These are phyloP conservation scores for Ilex aquifolium DNA, from an alignment of 257 asterid species.

Conservation along the genomic window DNA sequence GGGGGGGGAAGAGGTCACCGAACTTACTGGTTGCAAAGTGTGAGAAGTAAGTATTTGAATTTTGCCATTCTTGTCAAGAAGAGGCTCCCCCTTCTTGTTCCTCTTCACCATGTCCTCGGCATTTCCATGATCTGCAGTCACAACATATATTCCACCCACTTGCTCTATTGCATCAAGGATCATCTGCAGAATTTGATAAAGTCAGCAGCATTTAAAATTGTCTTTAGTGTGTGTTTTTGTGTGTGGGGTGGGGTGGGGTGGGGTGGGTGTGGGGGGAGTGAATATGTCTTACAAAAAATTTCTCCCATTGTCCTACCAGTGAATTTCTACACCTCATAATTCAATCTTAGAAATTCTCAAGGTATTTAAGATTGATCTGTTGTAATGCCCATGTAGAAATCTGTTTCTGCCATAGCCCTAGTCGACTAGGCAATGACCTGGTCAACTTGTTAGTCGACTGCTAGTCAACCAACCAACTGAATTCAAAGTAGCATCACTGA, in stretches of 20 bases:
- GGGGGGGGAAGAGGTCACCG: not conserved
- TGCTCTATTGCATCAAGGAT: constrained; percentile 84
- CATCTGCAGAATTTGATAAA: constrained; percentile 38
- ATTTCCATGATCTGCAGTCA: constrained; percentile 98
- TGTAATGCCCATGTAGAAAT: not conserved
- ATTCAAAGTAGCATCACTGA: too few species aligned
- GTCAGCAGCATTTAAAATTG: not conserved
- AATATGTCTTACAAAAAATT: not conserved
- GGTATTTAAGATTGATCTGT: not conserved
- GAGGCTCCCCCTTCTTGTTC: constrained; percentile 93
- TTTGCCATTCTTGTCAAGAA: constrained; percentile 76
- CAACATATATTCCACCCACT: constrained; percentile 91
- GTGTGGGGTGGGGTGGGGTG: not conserved
- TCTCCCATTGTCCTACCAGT: not conserved
- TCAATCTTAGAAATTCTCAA: not conserved
- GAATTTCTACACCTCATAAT: not conserved
- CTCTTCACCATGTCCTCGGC: constrained; percentile 99
- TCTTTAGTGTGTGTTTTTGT: not conserved
- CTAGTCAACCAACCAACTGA: too few species aligned
- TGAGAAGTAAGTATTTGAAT: constrained; percentile 90
- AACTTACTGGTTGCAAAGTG: constrained; percentile 83
- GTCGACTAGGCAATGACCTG: too few species aligned
- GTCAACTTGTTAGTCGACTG: too few species aligned
- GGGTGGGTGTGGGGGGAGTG: not conserved
- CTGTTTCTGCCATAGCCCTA: not conserved